A percentile compares a stretch with the other conserved stretches of the same genome.
Evolutionary conservation across 257 asterid species (phyloP).

Genomic region (Vinca minor): DNA sequence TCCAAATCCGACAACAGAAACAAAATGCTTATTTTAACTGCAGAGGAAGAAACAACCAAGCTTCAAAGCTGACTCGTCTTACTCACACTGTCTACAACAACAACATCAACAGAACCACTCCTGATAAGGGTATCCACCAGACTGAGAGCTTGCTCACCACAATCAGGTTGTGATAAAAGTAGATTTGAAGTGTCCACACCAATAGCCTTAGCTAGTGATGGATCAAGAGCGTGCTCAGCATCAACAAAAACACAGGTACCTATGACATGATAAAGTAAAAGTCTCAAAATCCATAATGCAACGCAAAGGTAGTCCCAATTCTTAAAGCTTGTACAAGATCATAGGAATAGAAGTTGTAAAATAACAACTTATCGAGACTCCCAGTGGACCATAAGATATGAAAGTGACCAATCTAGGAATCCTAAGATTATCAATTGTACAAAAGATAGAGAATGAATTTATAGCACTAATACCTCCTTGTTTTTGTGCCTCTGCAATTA

Average conservation of each 20-base stretch:
- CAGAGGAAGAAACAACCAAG: neutral
- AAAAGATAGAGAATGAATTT: too few species aligned
- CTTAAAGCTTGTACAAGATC: neutral
- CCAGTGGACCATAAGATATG: too few species aligned
- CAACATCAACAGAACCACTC: constrained; percentile 98
- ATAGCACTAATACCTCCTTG: constrained; percentile 95
- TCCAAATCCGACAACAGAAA: neutral
- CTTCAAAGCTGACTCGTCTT: constrained; percentile 14
- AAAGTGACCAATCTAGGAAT: too few species aligned
- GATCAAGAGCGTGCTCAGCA: constrained; percentile 99
- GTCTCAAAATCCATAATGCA: neutral
- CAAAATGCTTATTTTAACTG: neutral
- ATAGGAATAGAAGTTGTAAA: too few species aligned
- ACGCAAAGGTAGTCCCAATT: neutral
- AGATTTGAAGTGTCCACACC: constrained; percentile 78
- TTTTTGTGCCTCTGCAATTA: constrained; percentile 92
- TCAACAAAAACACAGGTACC: constrained; percentile 92
- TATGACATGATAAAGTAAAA: constrained; percentile 18
- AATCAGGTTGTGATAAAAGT: constrained; percentile 95
- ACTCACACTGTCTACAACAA: constrained; percentile 96
- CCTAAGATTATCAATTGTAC: too few species aligned
- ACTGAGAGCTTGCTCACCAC: constrained; percentile 98
- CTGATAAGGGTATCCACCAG: constrained; percentile 92
- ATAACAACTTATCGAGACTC: too few species aligned
- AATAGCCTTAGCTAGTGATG: constrained; percentile 72